A percentile compares a stretch with the other conserved stretches of the same genome.
phyloP scores from a whole-genome alignment of 352 stramenopile species.

The Phytophthora aleatoria region DNA sequence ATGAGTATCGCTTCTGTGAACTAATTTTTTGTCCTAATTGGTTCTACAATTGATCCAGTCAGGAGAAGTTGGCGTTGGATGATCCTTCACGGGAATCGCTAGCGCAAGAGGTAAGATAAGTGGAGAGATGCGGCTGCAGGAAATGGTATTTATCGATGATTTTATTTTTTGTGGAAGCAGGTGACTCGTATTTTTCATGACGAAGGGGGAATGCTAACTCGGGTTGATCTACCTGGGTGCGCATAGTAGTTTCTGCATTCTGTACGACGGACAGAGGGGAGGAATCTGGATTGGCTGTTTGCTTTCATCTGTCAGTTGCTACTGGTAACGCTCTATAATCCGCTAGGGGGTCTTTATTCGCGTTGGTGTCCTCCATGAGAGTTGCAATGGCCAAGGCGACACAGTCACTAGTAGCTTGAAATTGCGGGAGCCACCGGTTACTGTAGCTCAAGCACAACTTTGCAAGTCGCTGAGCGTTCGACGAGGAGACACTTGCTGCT shows the following conservation, averaged over 20 bases:
- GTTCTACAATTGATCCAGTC: slow-evolving; percentile 10
- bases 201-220: slow-evolving; percentile 29
- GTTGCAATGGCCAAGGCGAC: slow-evolving; percentile 68
- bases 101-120: slow-evolving; percentile 28
- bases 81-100: slow-evolving; percentile 27
- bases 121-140: neutral
- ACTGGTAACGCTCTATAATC: slow-evolving; percentile 7
- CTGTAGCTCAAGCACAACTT: slow-evolving; percentile 91
- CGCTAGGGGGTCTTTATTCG: slow-evolving; percentile 16
- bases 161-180: slow-evolving; percentile 8
- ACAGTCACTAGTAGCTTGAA: slow-evolving; percentile 88
- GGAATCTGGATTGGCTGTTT: neutral
- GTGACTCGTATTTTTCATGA: slow-evolving; percentile 43
- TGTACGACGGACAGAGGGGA: too few species aligned
- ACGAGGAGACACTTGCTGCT: slow-evolving; percentile 67
- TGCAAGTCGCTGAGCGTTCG: slow-evolving; percentile 89
- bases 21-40: neutral
- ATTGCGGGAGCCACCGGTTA: slow-evolving; percentile 89
- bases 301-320: slow-evolving; percentile 12
- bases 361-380: slow-evolving; percentile 66
- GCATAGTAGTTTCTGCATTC: neutral
- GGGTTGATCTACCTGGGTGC: slow-evolving; percentile 8
- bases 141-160: neutral
- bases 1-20: neutral
- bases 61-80: slow-evolving; percentile 33